These are phyloP conservation scores for Primulina eburnea DNA, from an alignment of 257 asterid genomes.

Conservation along the genomic window DNA sequence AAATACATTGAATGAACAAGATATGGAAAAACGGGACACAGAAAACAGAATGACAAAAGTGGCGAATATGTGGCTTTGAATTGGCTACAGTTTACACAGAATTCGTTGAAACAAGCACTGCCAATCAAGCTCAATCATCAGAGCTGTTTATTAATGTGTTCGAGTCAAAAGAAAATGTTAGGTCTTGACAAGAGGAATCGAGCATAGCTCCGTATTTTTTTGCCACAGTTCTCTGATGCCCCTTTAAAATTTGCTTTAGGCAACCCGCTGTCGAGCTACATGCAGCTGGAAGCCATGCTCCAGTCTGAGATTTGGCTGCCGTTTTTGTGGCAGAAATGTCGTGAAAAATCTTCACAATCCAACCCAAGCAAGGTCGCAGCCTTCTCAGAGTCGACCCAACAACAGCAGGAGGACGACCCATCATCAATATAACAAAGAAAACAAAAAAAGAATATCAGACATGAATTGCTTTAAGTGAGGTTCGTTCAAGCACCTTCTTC, in stretches of 20 bases:
- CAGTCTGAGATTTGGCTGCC: slow-evolving; percentile 19
- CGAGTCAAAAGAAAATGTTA: slow-evolving; percentile 38
- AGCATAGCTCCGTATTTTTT: slow-evolving; percentile 50
- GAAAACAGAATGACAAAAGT: not conserved
- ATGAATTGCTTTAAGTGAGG: not conserved
- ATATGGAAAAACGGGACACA: not conserved
- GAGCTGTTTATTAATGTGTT: slow-evolving; percentile 33
- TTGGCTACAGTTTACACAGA: slow-evolving; percentile 43
- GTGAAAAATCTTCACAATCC: slow-evolving; percentile 27
- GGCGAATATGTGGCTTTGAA: not conserved
- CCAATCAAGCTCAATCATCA: slow-evolving; percentile 45
- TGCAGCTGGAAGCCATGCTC: slow-evolving; percentile 10
- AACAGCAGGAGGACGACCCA: slow-evolving; percentile 71
- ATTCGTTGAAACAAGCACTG: slow-evolving; percentile 38
- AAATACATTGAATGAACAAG: not conserved
- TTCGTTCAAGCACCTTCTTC: not conserved
- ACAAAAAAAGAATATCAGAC: not conserved
- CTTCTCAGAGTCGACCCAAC: slow-evolving; percentile 65
- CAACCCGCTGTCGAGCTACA: slow-evolving; percentile 23
- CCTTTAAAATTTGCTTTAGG: slow-evolving; percentile 41
- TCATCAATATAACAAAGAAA: slow-evolving; percentile 49
- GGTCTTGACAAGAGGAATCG: slow-evolving; percentile 53
- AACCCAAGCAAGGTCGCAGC: slow-evolving; percentile 67
- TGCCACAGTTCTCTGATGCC: slow-evolving; percentile 47
- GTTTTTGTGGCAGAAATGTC: slow-evolving; percentile 24